A percentile compares a stretch with the other conserved stretches of the same genome.
Conservation (phyloP, 768 basidiomycete genomes). For the Suillus tomentosus region DNA sequence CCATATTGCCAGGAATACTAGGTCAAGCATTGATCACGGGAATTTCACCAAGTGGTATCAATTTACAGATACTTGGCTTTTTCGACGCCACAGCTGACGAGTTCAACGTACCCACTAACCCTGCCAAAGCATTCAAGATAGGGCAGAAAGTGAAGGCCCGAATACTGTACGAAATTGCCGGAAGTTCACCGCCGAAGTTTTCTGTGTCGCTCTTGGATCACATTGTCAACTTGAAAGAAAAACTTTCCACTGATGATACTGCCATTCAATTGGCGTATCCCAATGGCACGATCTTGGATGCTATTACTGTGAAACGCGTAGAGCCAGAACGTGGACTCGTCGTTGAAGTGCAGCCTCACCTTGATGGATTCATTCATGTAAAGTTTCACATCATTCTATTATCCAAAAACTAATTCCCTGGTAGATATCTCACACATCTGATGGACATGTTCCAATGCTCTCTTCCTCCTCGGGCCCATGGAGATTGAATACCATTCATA, state of each 20-base stretch:
- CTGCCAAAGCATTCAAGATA: constrained; percentile 51
- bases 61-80: constrained; percentile 87
- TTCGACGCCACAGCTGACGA: constrained; percentile 90
- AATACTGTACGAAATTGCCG: constrained; percentile 78
- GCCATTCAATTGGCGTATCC: constrained; percentile 64
- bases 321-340: constrained; percentile 84
- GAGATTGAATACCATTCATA: constrained; percentile 64
- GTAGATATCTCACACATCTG: constrained; percentile 89
- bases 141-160: constrained; percentile 83
- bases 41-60: constrained; percentile 72
- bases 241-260: constrained; percentile 22
- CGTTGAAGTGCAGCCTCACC: constrained; percentile 56
- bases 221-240: constrained; percentile 55
- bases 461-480: constrained; percentile 75
- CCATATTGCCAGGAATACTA: constrained; percentile 83
- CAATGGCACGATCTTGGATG: constrained; percentile 73
- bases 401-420: constrained; percentile 9
- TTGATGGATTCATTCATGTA: constrained; percentile 89
- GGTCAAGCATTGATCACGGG: constrained; percentile 84
- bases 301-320: constrained; percentile 69
- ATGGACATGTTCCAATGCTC: constrained; percentile 81
- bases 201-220: constrained; percentile 79
- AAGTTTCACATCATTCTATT: constrained; percentile 30
- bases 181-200: constrained; percentile 75
- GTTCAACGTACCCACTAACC: constrained; percentile 62